Conservation (phyloP, 495 filamentous ascomycete genomes). For the Staphylotrichum tortipilum region DNA sequence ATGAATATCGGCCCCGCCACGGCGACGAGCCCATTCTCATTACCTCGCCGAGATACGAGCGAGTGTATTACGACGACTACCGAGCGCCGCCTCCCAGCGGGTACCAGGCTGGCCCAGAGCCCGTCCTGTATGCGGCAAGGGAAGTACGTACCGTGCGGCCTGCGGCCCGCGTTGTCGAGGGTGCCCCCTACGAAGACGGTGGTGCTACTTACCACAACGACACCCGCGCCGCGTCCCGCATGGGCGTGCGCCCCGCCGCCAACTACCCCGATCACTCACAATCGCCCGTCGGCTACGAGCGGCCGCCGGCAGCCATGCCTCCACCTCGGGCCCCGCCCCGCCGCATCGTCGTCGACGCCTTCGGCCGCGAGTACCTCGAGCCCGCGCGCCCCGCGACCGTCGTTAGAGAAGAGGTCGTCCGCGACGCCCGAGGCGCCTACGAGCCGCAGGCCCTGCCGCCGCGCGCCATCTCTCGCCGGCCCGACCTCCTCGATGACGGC, state of each 20-base stretch:
- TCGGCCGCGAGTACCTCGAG: conserved; percentile 63
- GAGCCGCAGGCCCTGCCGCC: conserved; percentile 32
- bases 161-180: conserved; percentile 49
- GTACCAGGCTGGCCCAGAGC: neutral
- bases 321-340: conserved; percentile 47
- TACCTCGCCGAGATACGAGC: conserved; percentile 26
- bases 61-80: conserved; percentile 30
- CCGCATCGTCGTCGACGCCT: conserved; percentile 61
- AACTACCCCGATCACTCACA: conserved; percentile 50
- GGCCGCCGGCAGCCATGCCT: conserved; percentile 41
- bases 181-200: conserved; percentile 32
- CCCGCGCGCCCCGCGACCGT: conserved; percentile 37
- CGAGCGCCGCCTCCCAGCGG: conserved; percentile 29
- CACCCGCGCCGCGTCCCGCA: conserved; percentile 27
- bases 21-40: conserved; percentile 16
- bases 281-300: conserved; percentile 48
- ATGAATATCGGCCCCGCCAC: conserved; percentile 13
- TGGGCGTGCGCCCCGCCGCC: conserved; percentile 37
- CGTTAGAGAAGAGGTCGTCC: conserved; percentile 36
- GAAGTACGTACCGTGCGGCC: conserved; percentile 46
- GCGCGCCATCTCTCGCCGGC: conserved; percentile 46
- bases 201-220: conserved; percentile 53
- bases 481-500: conserved; percentile 40
- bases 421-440: conserved; percentile 35
- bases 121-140: conserved; percentile 31